Conservation (phyloP, 2,329 filamentous ascomycete species). For the Exserohilum turcica region DNA sequence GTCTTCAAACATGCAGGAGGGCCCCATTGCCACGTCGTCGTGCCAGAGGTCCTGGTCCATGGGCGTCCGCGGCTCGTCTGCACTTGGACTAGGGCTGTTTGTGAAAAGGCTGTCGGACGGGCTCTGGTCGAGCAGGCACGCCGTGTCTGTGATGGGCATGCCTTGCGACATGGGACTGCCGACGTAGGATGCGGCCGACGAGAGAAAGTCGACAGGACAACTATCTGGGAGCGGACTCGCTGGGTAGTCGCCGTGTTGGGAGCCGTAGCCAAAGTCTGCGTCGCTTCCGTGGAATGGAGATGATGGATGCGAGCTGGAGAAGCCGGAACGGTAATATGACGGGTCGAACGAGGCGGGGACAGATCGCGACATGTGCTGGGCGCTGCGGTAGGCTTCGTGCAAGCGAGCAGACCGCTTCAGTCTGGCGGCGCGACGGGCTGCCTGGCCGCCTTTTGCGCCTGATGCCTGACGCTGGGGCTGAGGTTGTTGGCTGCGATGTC, state of each 20-base stretch:
- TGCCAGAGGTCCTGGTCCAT: slow-evolving; percentile 15
- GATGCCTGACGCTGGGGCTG: slow-evolving; percentile 51
- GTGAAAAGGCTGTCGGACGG: slow-evolving; percentile 31
- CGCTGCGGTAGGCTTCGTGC: slow-evolving; percentile 24
- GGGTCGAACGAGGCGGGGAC: slow-evolving; percentile 23
- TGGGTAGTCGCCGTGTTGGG: slow-evolving; percentile 8
- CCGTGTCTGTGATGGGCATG: slow-evolving; percentile 14
- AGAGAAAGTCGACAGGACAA: slow-evolving; percentile 11
- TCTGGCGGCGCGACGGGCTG: slow-evolving; percentile 41
- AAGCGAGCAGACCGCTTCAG: slow-evolving; percentile 29
- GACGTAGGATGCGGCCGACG: background rate
- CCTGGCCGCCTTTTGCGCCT: slow-evolving; percentile 53
- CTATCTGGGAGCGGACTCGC: slow-evolving; percentile 8
- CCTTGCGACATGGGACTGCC: slow-evolving; percentile 1
- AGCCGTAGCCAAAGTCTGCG: slow-evolving; percentile 20
- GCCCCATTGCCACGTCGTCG: slow-evolving; percentile 16
- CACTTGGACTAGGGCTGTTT: slow-evolving; percentile 23
- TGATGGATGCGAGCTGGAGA: slow-evolving; percentile 15
- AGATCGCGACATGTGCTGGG: slow-evolving; percentile 26
- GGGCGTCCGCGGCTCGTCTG: slow-evolving; percentile 32
- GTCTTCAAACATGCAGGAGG: slow-evolving; percentile 14
- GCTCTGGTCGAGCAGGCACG: slow-evolving; percentile 27
- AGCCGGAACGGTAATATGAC: slow-evolving; percentile 8
- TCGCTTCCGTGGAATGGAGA: slow-evolving; percentile 32
- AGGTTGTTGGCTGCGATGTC: slow-evolving; percentile 31